A percentile compares a stretch with the other conserved stretches of the same genome.
Evolutionary conservation across 2,329 filamentous ascomycete genomes (phyloP).

Genomic region (Colletotrichum shisoi): DNA sequence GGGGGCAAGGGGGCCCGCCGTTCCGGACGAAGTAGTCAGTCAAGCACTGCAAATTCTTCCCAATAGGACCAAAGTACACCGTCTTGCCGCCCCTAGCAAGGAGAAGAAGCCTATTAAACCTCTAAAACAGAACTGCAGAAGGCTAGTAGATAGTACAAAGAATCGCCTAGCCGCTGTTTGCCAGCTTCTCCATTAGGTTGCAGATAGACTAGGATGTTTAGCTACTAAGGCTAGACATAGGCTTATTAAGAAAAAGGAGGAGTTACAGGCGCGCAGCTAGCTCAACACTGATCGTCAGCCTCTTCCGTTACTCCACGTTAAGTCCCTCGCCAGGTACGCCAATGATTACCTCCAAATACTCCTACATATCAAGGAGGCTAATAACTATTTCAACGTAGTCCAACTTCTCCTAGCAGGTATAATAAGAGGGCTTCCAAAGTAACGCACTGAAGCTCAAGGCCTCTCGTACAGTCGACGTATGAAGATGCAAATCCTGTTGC

Average conservation of each 20-base stretch:
- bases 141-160: slow-evolving; percentile 40
- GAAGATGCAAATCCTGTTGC: slow-evolving; percentile 62
- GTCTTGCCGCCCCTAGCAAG: slow-evolving; percentile 46
- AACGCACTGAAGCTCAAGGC: slow-evolving; percentile 72
- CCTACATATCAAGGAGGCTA: slow-evolving; percentile 54
- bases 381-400: slow-evolving; percentile 45
- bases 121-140: slow-evolving; percentile 32
- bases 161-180: slow-evolving; percentile 58
- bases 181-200: slow-evolving; percentile 71
- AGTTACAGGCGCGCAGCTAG: slow-evolving; percentile 75
- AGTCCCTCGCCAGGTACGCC: slow-evolving; percentile 68
- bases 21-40: slow-evolving; percentile 62
- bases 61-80: slow-evolving; percentile 63
- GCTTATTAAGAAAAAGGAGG: slow-evolving; percentile 80
- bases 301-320: slow-evolving; percentile 57
- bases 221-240: slow-evolving; percentile 77
- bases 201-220: slow-evolving; percentile 80
- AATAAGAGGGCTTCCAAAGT: slow-evolving; percentile 69
- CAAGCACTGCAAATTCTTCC: slow-evolving; percentile 56
- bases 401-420: slow-evolving; percentile 48
- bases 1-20: slow-evolving; percentile 57
- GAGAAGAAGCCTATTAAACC: slow-evolving; percentile 32
- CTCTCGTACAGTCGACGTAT: slow-evolving; percentile 61
- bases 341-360: slow-evolving; percentile 74
- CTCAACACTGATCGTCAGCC: slow-evolving; percentile 78